A percentile compares a stretch with the other conserved stretches of the same genome.
Evolutionary conservation across 352 stramenopile genomes (phyloP).

Genomic region (Globisporangium perplexum): DNA sequence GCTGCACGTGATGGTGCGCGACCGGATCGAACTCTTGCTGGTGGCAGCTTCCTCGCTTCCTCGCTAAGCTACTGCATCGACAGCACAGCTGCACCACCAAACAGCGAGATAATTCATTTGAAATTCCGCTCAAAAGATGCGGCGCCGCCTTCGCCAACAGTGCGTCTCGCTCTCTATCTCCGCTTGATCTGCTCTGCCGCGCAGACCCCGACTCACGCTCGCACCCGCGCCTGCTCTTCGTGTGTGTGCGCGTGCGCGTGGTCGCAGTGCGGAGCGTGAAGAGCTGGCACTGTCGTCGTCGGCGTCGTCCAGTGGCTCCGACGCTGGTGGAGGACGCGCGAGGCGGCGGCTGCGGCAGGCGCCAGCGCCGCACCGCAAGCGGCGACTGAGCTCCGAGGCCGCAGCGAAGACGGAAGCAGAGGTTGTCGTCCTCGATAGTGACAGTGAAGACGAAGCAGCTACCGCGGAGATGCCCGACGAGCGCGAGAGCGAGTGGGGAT

Average conservation of each 20-base stretch:
- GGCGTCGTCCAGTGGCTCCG: background rate
- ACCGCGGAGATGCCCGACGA: background rate
- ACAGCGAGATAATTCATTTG: too few species aligned
- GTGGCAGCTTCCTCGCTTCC: constrained; percentile 16
- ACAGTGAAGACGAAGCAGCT: constrained; percentile 21
- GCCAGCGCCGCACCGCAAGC: constrained; percentile 2
- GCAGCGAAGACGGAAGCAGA: background rate
- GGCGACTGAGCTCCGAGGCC: background rate
- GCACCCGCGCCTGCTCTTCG: too few species aligned
- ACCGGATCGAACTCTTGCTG: constrained; percentile 53
- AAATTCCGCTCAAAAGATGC: background rate
- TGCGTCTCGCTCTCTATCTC: background rate
- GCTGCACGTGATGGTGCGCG: constrained; percentile 78
- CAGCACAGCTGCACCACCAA: too few species aligned
- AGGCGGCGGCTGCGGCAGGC: constrained; percentile 3
- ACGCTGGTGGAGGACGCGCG: background rate
- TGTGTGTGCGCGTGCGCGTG: background rate
- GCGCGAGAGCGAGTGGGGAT: constrained; percentile 27
- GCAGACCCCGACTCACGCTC: background rate
- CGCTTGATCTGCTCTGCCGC: background rate
- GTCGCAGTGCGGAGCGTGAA: background rate
- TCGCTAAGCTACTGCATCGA: too few species aligned
- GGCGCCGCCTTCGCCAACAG: constrained; percentile 6
- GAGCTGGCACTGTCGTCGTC: background rate
- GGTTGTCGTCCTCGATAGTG: constrained; percentile 8